Conservation (phyloP, 257 asterid genomes). For the Solanum ossicruentum region DNA sequence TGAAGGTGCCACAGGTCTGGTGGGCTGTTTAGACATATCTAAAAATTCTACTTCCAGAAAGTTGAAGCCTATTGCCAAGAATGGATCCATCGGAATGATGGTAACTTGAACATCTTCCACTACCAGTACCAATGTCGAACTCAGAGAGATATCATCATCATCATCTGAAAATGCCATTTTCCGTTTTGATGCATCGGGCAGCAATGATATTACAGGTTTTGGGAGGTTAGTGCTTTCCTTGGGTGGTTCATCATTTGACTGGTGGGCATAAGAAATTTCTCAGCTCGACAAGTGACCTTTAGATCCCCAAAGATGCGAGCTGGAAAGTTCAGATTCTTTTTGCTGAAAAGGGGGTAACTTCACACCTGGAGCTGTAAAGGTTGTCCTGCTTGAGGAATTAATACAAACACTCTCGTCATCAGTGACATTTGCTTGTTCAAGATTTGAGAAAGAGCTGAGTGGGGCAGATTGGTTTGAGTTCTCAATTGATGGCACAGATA, state of each 20-base stretch:
- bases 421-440: background rate
- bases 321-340: background rate
- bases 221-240: background rate
- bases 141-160: conserved; percentile 20
- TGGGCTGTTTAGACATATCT: background rate
- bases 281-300: background rate
- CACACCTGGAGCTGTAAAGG: background rate
- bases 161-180: background rate
- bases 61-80: background rate
- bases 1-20: background rate
- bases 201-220: background rate
- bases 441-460: background rate
- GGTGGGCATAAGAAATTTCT: background rate
- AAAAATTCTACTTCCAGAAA: background rate
- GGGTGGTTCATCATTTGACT: background rate
- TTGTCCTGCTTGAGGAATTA: background rate
- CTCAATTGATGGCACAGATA: background rate
- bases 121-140: conserved; percentile 4
- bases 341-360: background rate
- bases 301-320: background rate
- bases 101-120: background rate
- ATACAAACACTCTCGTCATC: background rate
- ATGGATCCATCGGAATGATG: background rate
- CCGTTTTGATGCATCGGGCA: background rate
- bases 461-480: background rate